Evolutionary conservation across 108 stramenopile genomes (phyloP).

Genomic region (Nannochloropsis granulata): DNA sequence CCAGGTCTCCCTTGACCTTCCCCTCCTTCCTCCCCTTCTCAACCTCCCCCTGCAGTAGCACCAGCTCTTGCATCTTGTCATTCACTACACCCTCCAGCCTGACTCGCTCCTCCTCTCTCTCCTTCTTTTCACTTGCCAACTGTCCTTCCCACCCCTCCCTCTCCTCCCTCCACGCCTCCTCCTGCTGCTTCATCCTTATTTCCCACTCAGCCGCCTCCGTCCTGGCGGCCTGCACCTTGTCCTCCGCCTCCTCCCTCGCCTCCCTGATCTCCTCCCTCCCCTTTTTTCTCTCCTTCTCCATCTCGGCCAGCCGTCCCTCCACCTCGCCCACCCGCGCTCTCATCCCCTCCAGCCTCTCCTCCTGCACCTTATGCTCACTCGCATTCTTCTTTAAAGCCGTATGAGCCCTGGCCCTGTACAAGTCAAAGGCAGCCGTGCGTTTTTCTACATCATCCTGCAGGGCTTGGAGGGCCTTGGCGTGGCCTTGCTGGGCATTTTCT

Average conservation of each 20-base stretch:
- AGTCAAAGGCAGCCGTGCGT: neutral
- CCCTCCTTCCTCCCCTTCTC: constrained; percentile 21
- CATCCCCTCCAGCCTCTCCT: neutral
- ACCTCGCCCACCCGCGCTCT: neutral
- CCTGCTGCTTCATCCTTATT: neutral
- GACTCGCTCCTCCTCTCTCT: neutral
- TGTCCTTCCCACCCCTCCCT: neutral
- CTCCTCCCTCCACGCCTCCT: neutral
- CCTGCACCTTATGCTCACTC: neutral
- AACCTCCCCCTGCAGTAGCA: constrained; percentile 8
- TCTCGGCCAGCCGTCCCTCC: neutral
- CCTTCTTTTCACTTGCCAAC: neutral
- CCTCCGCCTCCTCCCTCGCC: neutral
- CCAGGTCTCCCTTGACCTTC: constrained; percentile 18
- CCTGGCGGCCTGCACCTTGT: neutral
- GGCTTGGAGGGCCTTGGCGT: neutral
- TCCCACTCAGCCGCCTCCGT: neutral
- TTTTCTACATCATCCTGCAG: neutral
- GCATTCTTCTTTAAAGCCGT: neutral
- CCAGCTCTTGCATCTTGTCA: neutral
- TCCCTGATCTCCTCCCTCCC: neutral
- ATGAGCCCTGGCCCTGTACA: neutral
- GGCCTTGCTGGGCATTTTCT: neutral
- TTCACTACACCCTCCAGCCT: too few species aligned
- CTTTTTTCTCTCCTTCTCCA: neutral